Evolutionary conservation across 2,329 filamentous ascomycete genomes (phyloP).

Genomic region (Thelonectria blattea): DNA sequence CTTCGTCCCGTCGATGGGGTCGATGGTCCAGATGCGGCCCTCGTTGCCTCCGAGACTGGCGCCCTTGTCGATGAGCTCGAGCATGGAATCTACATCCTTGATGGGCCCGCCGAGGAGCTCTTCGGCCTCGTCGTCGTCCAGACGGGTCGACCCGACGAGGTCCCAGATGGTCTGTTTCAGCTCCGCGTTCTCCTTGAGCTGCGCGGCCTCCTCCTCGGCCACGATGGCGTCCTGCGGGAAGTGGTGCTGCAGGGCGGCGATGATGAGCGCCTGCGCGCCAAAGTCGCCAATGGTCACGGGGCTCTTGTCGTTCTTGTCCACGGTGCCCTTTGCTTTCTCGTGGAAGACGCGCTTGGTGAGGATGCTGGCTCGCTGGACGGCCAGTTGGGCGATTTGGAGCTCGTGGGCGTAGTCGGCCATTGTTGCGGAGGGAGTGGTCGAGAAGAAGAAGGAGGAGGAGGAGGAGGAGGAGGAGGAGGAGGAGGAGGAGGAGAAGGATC

Average conservation of each 20-base stretch:
- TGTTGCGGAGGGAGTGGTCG: slow-evolving; percentile 29
- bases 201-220: slow-evolving; percentile 89
- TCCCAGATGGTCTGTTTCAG: slow-evolving; percentile 79
- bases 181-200: slow-evolving; percentile 72
- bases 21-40: slow-evolving; percentile 92
- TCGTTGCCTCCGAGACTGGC: slow-evolving; percentile 72
- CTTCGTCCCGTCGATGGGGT: slow-evolving; percentile 98
- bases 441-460: slow-evolving; percentile 19
- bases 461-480: not conserved
- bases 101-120: slow-evolving; percentile 73
- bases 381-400: slow-evolving; percentile 82
- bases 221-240: slow-evolving; percentile 93
- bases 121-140: slow-evolving; percentile 64
- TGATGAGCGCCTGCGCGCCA: slow-evolving; percentile 95
- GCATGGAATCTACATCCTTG: slow-evolving; percentile 68
- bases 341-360: slow-evolving; percentile 64
- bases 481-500: slow-evolving; percentile 16
- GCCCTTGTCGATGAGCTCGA: slow-evolving; percentile 70
- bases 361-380: slow-evolving; percentile 77
- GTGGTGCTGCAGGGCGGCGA: slow-evolving; percentile 83
- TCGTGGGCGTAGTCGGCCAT: slow-evolving; percentile 72
- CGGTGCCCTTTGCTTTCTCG: slow-evolving; percentile 91
- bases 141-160: slow-evolving; percentile 74
- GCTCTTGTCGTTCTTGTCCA: slow-evolving; percentile 89
- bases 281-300: slow-evolving; percentile 98